A percentile compares a stretch with the other conserved stretches of the same genome.
These are phyloP conservation scores for Peniophora sp. DNA, from an alignment of 1,284 basidiomycete species.

Conservation along the genomic window DNA sequence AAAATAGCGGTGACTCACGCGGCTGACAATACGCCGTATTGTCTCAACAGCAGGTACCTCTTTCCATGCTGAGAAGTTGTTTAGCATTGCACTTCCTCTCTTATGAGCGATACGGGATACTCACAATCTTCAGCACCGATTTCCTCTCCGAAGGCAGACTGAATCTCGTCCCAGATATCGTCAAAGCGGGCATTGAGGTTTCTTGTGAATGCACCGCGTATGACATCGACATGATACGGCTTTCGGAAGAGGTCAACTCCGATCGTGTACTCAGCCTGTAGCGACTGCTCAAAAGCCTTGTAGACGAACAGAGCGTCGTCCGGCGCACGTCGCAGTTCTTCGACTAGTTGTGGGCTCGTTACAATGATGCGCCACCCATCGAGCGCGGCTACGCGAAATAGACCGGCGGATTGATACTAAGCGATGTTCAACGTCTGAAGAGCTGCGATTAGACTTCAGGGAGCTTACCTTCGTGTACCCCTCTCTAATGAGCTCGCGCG, in stretches of 20 bases:
- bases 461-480: slow-evolving; percentile 11
- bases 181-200: slow-evolving; percentile 17
- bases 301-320: slow-evolving; percentile 20
- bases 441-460: not conserved
- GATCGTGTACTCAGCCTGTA: slow-evolving; percentile 19
- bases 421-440: not conserved
- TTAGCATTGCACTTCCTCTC: not conserved
- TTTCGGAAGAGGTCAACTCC: slow-evolving; percentile 17
- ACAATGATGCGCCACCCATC: slow-evolving; percentile 20
- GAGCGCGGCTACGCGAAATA: slow-evolving; percentile 6
- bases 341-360: slow-evolving; percentile 15
- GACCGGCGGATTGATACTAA: not conserved
- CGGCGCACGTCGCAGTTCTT: slow-evolving; percentile 24
- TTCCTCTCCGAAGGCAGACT: slow-evolving; percentile 19
- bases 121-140: slow-evolving; percentile 5
- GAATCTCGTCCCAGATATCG: slow-evolving; percentile 25
- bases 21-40: slow-evolving; percentile 15
- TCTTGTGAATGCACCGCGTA: slow-evolving; percentile 20
- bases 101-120: not conserved
- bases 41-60: slow-evolving; percentile 8
- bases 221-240: slow-evolving; percentile 18
- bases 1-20: slow-evolving; percentile 18
- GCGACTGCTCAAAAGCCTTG: slow-evolving; percentile 17
- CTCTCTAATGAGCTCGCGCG: slow-evolving; percentile 7
- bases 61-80: slow-evolving; percentile 14